Evolutionary conservation across 2,329 filamentous ascomycete species (phyloP), one percentile per base, ranked within the genome.

Genomic region (Seiridium cupressi): DNA sequence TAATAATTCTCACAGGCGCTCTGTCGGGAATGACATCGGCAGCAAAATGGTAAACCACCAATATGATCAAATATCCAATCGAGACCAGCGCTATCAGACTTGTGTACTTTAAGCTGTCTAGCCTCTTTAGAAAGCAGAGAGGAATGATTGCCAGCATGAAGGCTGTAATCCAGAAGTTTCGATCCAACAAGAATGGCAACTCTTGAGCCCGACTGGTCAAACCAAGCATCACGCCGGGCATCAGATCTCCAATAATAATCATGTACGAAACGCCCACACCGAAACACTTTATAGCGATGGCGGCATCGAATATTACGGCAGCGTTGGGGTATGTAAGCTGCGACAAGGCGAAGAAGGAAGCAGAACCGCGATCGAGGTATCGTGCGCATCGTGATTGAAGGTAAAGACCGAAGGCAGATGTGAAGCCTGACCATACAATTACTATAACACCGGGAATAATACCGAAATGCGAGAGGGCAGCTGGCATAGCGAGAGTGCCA

Each of bases 141-240:
- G 95, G 95, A 65, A 99, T 98, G 66, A 99, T 91, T 63, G 96
- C 84, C 64, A 97, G 84, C 93, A 99, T 97, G 72, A 99, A 99
- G 1, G 89, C 93, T 1, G 95, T 98, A 63, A 99, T 91, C 95
- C 95, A 99, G 73, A 99, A 99, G 72, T 95, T 90, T 55, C 95
- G 86, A 72, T 98, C 93, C 48, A 94, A 83, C 64, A 98, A 77
- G 70, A 94, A 98, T 1, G 87, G 84, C 49, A 89, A 78, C 2
- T 85, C 81, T 18, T 82, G 84, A 26, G 85, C 84, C 55, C 81
- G 78, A 53, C 84, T 82, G 62, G 87, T 85, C 74, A 99, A 94
- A 4, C 93, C 95, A 62, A 87, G 79, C 32, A 95, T 88, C 8
- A 99, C 95, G 44, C 93, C 94, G 1, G 95, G 95, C 95, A 99